Base-by-base conservation (phyloP, 495 filamentous ascomycete genomes). In the Astrothelium subdiscretum region DNA sequence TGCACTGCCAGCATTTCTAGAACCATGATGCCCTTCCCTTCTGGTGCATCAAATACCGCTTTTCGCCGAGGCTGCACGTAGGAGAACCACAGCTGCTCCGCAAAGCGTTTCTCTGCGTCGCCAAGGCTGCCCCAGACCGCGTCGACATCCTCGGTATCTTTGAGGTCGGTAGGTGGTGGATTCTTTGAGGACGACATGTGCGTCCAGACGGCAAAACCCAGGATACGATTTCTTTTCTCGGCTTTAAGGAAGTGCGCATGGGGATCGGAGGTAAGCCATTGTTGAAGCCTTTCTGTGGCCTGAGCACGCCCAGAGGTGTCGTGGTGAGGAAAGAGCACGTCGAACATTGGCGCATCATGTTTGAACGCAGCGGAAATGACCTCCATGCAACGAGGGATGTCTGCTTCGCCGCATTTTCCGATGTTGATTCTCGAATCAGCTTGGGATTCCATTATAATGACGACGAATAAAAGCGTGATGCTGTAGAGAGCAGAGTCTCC, bases 1-100 rank as follows among this genome's bases (percentile, higher is more conserved):
- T 68, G 63, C n/a, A 68, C 60, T 11, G 60, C 32, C 12, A 65
- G 48, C 38, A 68, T 60, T 22, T 68, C 66, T 18, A 68, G 60
- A 26, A 54, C 48, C 48, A 54, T 26, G 15, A 54, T 24, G 24
- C 48, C 48, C 24, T 54, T 54, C 0, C 24, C 48, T 29, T 54
- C 48, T 20, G 48, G 24, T 2, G 48, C 48, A 27, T 26, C 24
- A 15, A 54, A 54, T 5, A 54, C 48, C 11, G 48, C 48, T 10
- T 26, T 29, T 8, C 48, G 48, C 2, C 48, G 48, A 29, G 48
- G 48, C 2, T 54, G 48, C 24, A 54, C 48, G 24, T 54, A 54
- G 2, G 48, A 54, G 29, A 10, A 54, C 48, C 48, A 54, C 26
- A 54, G 11, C 20, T 54, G 48, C 24, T 54, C 24, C 24, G 15